Evolutionary conservation across 116 monocot genomes (phyloP), one percentile per base, ranked within the genome.

Genomic region (Dioscorea cayenensis): DNA sequence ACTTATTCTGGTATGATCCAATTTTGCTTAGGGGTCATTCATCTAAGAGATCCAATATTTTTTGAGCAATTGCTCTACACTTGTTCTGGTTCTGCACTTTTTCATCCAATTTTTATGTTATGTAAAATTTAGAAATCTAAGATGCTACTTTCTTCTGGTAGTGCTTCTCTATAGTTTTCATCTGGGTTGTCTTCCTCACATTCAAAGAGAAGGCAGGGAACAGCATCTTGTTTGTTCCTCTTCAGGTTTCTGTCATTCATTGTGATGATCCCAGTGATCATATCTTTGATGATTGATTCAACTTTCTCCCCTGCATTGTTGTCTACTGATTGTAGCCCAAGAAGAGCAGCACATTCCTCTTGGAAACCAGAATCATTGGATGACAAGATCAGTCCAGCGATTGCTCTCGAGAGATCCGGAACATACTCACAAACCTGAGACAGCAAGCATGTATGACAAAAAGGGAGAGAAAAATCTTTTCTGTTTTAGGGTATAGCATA

Each of bases 281-380:
- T 95, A 50, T 87, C 82, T 37, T 36, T 22, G 23, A 95, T 95
- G 73, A 81, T 77, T 49, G 83, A 76, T 52, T 85, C 85, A 37
- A 92, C 58, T 28, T 67, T 50, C 32, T 63, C 79, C 28, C 80
- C 80, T 6, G 66, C 18, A 6, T 28, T 20, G 51, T 80, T 62
- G 64, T 80, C 80, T 13, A 36, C 55, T 27, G 83, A 63, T 28
- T 75, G 50, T 49, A 95, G 67, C 49, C 87, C 92, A n/a, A 92
- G 84, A 78, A 89, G 73, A 63, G 78, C 67, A 22, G 76, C 84
- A 75, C 95, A 95, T 28, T 87, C 85, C 14, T 17, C 27, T 71
- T 81, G 84, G 85, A 95, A 95, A 28, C 77, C 83, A 13, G 19
- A 50, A 76, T 95, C 92, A 18, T 82, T 85, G 18, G 95, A 92